phyloP scores from a whole-genome alignment of 129 eudicot species.

The Calendula officinalis region DNA sequence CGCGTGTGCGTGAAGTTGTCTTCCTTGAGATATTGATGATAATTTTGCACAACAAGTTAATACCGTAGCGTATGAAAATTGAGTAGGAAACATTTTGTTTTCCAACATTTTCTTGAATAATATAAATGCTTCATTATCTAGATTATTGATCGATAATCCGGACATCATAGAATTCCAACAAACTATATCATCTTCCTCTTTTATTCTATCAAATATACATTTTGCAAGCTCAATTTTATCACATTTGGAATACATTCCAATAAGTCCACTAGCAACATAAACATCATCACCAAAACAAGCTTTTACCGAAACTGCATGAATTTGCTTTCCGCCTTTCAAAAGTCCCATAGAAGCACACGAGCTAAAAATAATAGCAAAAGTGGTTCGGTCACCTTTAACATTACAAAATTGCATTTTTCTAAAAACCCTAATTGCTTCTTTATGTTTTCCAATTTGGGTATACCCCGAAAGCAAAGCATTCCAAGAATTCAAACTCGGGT shows the following conservation, averaged over 20 bases:
- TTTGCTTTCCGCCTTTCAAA: slow-evolving; percentile 56
- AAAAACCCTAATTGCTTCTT: slow-evolving; percentile 59
- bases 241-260: slow-evolving; percentile 66
- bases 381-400: slow-evolving; percentile 61
- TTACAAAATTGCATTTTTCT: slow-evolving; percentile 75
- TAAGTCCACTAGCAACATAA: slow-evolving; percentile 78
- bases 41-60: slow-evolving; percentile 62
- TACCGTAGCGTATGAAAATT: slow-evolving; percentile 58
- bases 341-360: slow-evolving; percentile 65
- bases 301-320: slow-evolving; percentile 58
- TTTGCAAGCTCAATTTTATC: slow-evolving; percentile 48
- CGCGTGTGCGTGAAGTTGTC: slow-evolving; percentile 60
- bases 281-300: slow-evolving; percentile 36
- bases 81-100: slow-evolving; percentile 55
- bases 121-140: slow-evolving; percentile 56
- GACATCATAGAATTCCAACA: slow-evolving; percentile 82
- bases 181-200: slow-evolving; percentile 48
- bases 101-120: slow-evolving; percentile 59
- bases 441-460: slow-evolving; percentile 54
- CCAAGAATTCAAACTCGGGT: slow-evolving; percentile 69
- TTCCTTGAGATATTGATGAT: slow-evolving; percentile 63
- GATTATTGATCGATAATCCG: slow-evolving; percentile 61
- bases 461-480: slow-evolving; percentile 78
- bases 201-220: slow-evolving; percentile 42
- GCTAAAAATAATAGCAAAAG: slow-evolving; percentile 64